Evolutionary conservation across 352 stramenopile species (phyloP), one percentile per base, ranked within the genome.

Genomic region (Globisporangium canariense): DNA sequence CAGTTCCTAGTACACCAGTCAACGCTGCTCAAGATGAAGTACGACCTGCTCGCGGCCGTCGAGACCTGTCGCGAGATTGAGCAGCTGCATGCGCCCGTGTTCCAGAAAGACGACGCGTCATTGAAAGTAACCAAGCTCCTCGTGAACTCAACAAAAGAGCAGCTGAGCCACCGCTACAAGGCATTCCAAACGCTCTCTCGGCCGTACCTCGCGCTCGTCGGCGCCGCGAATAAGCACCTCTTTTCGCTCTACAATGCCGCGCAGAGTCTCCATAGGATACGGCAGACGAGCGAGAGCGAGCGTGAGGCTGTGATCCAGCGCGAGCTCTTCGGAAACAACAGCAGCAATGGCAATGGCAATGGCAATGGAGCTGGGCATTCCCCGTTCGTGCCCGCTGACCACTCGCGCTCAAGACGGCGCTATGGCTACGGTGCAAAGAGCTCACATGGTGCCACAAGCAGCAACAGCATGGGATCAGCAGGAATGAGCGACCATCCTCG

Each of bases 1-100:
- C 64, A 75, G 18, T 77, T 77, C 46, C 62, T 77, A 30, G 58
- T 68, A 41, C 67, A 77, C 14, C 70, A 75, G 60, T 69, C 70
- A 4, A 73, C 62, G 38, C 55, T 77, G n/a, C 45, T 77, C 40
- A 69, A 72, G 40, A 52, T 58, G 60, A 77, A 77, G 65, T 70
- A 62, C 50, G 67, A 77, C 28, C 45, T 75, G 13, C 63, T 77
- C 9, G 45, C 66, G 7, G 63, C 40, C 0, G 25, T 71, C 16
- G 47, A 60, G 6, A 52, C 53, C 9, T 68, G 51, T 45, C 40
- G 52, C 9, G 62, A 74, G 7, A 46, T 65, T 14, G 41, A 69
- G 13, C 49, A 69, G 52, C 58, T 75, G 6, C 40, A 68, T 25
- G 30, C 47, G 7, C 60, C 49, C 0, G 51, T 60, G 3, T 51